phyloP scores from a whole-genome alignment of 805 yeast genomes.

The Cyberlindnera japonica region DNA sequence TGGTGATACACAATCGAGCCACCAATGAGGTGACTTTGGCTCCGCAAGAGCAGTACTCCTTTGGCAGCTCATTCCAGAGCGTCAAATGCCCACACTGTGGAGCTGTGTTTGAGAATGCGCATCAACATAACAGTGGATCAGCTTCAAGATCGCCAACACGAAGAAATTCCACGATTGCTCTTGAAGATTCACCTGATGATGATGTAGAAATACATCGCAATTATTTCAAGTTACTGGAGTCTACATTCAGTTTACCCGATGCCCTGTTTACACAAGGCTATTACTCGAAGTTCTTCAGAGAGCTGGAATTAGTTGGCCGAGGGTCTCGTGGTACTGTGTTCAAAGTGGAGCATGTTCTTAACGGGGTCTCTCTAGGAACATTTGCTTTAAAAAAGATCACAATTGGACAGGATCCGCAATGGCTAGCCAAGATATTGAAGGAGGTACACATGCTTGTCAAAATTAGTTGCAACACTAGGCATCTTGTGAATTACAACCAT shows the following conservation, averaged over 20 bases:
- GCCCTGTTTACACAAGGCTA: slow-evolving; percentile 79
- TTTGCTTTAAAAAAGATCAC: slow-evolving; percentile 86
- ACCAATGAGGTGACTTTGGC: slow-evolving; percentile 19
- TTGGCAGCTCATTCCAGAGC: neutral
- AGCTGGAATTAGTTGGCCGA: slow-evolving; percentile 60
- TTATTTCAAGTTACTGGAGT: slow-evolving; percentile 23
- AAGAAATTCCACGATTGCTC: slow-evolving; percentile 1
- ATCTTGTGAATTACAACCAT: slow-evolving; percentile 81
- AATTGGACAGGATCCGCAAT: slow-evolving; percentile 70
- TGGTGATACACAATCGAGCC: slow-evolving; percentile 14
- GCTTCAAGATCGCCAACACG: too few species aligned
- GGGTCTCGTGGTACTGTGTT: slow-evolving; percentile 86
- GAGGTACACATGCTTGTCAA: slow-evolving; percentile 71
- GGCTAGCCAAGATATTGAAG: slow-evolving; percentile 64
- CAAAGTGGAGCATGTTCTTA: slow-evolving; percentile 78
- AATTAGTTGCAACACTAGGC: slow-evolving; percentile 45
- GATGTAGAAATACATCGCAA: slow-evolving; percentile 9
- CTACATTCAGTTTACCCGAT: slow-evolving; percentile 35
- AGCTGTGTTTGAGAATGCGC: slow-evolving; percentile 3
- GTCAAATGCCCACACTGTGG: slow-evolving; percentile 20
- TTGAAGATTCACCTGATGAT: neutral
- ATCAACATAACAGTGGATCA: slow-evolving; percentile 1
- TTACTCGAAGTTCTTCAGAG: slow-evolving; percentile 65
- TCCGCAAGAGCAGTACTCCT: neutral
- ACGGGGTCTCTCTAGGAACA: slow-evolving; percentile 65